Evolutionary conservation across 1,139 yeast genomes (phyloP).

Genomic region (Arxiozyma telluris): DNA sequence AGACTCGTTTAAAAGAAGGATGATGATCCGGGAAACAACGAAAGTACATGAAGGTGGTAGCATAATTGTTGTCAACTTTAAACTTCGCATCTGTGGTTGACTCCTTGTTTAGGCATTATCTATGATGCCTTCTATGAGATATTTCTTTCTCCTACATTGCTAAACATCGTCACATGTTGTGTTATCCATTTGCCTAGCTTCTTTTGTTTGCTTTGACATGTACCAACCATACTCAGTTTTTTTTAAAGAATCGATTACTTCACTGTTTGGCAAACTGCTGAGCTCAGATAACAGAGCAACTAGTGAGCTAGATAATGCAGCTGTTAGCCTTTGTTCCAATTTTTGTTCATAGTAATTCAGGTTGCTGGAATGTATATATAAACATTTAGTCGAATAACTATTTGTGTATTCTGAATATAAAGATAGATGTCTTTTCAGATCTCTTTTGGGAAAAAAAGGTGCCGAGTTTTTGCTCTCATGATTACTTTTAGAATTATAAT

Average conservation of each 20-base stretch:
- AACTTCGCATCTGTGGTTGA: background rate
- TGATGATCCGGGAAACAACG: background rate
- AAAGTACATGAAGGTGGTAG: background rate
- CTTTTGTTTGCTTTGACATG: too few species aligned
- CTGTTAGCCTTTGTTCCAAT: background rate
- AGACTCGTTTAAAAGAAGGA: background rate
- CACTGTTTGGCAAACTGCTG: background rate
- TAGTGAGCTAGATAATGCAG: background rate
- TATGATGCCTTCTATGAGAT: background rate
- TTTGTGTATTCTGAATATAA: conserved; percentile 17
- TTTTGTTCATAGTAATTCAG: background rate
- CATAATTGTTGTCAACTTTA: too few species aligned
- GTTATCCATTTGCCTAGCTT: too few species aligned
- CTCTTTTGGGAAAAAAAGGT: background rate
- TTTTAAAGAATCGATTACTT: background rate
- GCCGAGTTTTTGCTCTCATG: background rate
- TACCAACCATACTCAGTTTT: background rate
- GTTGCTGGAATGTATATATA: background rate
- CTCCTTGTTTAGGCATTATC: too few species aligned
- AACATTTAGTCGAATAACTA: conserved; percentile 3
- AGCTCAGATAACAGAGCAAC: too few species aligned
- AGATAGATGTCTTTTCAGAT: background rate
- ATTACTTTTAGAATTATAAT: too few species aligned
- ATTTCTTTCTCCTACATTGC: background rate
- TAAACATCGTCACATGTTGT: background rate